A percentile compares a stretch with the other conserved stretches of the same genome.
These are phyloP conservation scores for Tuber magnatum DNA, from an alignment of 495 filamentous ascomycete genomes.

Conservation along the genomic window DNA sequence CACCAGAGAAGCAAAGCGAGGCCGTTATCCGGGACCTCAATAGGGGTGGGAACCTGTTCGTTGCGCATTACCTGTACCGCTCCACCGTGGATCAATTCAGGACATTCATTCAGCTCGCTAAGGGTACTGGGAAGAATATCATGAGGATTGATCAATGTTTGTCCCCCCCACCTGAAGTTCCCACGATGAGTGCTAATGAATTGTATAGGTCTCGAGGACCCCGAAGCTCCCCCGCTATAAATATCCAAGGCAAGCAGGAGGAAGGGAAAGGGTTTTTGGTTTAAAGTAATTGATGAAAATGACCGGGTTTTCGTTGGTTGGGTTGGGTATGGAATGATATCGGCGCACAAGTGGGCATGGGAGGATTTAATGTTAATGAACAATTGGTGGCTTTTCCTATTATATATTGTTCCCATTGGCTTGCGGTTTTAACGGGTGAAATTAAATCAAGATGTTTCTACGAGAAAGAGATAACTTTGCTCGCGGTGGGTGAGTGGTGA, in stretches of 20 bases:
- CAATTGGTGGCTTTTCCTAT: neutral
- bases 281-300: neutral
- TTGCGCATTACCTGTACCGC: constrained; percentile 68
- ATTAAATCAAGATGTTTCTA: neutral
- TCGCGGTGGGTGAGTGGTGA: neutral
- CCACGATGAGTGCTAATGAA: neutral
- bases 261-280: neutral
- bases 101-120: constrained; percentile 61
- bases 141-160: constrained; percentile 74
- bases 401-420: neutral
- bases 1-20: constrained; percentile 61
- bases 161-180: neutral
- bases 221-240: constrained; percentile 54
- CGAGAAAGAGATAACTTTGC: neutral
- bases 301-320: neutral
- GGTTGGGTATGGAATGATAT: neutral
- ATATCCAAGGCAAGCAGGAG: neutral
- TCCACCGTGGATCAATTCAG: constrained; percentile 60
- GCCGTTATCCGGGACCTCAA: constrained; percentile 60
- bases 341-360: neutral
- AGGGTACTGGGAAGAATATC: constrained; percentile 56
- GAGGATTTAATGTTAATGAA: neutral
- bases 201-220: constrained; percentile 52
- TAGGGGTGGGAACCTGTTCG: constrained; percentile 63
- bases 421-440: neutral